A percentile compares a stretch with the other conserved stretches of the same genome.
Evolutionary conservation across 192 early-diverging fungal genomes (phyloP).

Genomic region (Bifiguratus adelaidae): DNA sequence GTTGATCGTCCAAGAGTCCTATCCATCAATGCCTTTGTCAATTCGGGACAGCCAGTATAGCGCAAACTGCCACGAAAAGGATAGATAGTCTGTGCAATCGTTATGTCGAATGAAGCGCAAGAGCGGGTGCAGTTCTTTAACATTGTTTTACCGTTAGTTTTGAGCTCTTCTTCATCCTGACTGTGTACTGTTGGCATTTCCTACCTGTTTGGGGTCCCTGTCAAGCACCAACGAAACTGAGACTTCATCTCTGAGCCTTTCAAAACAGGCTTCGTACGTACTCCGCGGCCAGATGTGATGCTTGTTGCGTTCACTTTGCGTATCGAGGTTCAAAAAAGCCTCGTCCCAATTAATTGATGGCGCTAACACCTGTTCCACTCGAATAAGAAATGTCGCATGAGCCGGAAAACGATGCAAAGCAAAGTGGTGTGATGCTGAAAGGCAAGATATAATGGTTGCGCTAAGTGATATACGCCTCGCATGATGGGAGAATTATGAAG

Average conservation of each 20-base stretch:
- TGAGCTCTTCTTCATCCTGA: no score
- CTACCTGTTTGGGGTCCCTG: no score
- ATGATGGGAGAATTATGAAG: conserved; percentile 60
- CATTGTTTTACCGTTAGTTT: no score
- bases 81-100: no score
- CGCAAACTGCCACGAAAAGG: conserved; percentile 93
- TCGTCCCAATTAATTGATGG: conserved; percentile 58
- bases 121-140: no score
- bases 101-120: no score
- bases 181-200: no score
- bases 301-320: conserved; percentile 59
- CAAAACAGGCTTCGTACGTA: conserved; percentile 50
- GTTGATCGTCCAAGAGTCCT: conserved; percentile 79
- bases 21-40: conserved; percentile 92
- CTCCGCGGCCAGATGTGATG: conserved; percentile 43
- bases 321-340: conserved; percentile 53
- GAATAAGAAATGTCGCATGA: no score
- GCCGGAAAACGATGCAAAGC: no score
- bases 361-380: no score
- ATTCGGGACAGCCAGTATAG: conserved; percentile 95
- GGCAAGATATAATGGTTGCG: conserved; percentile 71
- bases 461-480: no score
- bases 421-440: conserved; percentile 83
- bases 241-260: conserved; percentile 38
- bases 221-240: no score